Evolutionary conservation across 116 monocot species (phyloP), one percentile per base, ranked within the genome.

Genomic region (Papilionanthe hybrid): DNA sequence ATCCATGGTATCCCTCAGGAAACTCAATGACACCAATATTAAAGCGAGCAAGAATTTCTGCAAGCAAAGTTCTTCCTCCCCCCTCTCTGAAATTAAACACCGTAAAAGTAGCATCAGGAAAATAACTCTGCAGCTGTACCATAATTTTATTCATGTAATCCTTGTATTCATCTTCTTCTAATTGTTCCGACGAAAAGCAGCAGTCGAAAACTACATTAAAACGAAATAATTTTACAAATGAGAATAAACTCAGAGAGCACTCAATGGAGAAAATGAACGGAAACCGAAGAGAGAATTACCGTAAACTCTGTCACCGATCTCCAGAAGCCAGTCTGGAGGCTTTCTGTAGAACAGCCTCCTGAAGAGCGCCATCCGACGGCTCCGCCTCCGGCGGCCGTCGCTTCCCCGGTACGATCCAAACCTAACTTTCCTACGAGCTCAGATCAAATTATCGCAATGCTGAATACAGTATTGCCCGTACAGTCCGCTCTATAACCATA

Each of bases 261-360:
- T 65, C 23, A 65, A 7, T 9, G 25, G 27, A 27, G 27, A 65
- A 11, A 65, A 25, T 65, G 65, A 23, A 47, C 49, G 5, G 29
- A 9, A 78, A 65, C 47, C 30, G 42, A 56, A 69, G 55, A 73
- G 2, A 50, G n/a, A 58, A 81, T 78, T 92, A 99, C 98, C 98
- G 79, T 94, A 94, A 66, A 99, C 93, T 71, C 95, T 84, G 67
- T 94, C 98, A n/a, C 91, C 89, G 78, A 99, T 99, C 85, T 99
- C 98, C 11, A 99, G 86, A 42, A 99, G 93, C 66, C 84, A 90
- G 87, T 99, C 98, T 41, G 98, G 98, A 22, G 95, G 98, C 85
- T 94, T 99, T 79, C 93, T 78, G 76, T 93, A 94, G 83, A 99
- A 99, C 44, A 99, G 83, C 86, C 98, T 88, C 87, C 94, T 84